A percentile compares a stretch with the other conserved stretches of the same genome.
phyloP scores from a whole-genome alignment of 2,329 filamentous ascomycete species.

The Rosellinia necatrix region DNA sequence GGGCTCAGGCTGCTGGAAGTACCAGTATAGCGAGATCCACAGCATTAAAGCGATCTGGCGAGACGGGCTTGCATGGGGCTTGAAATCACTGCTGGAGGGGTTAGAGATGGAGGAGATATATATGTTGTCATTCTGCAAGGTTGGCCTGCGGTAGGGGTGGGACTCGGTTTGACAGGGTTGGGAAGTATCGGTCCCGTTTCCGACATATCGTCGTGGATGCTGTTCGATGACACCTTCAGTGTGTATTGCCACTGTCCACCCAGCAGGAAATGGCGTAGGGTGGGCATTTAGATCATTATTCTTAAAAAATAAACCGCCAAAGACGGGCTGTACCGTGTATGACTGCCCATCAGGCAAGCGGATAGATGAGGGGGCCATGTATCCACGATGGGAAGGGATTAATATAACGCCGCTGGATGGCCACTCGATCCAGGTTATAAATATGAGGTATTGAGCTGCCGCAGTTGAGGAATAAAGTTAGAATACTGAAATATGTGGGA shows the following conservation, averaged over 20 bases:
- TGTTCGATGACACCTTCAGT: conserved; percentile 57
- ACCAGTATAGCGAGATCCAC: conserved; percentile 94
- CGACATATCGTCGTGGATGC: conserved; percentile 35
- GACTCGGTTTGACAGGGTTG: conserved; percentile 46
- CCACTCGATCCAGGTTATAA: not conserved
- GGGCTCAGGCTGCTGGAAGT: conserved; percentile 87
- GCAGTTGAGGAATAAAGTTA: not conserved
- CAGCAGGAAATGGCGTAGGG: conserved; percentile 75
- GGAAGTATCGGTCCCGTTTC: conserved; percentile 37
- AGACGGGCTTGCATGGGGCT: conserved; percentile 78
- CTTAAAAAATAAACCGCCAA: conserved; percentile 91
- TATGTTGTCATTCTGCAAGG: conserved; percentile 76
- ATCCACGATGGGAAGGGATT: not conserved
- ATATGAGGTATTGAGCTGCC: not conserved
- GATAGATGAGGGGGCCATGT: conserved; percentile 51
- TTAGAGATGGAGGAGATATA: conserved; percentile 93
- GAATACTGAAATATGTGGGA: no score
- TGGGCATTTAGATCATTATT: conserved; percentile 73
- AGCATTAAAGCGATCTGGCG: conserved; percentile 96
- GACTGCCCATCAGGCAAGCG: conserved; percentile 87
- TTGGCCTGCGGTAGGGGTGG: conserved; percentile 74
- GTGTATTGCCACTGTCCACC: conserved; percentile 88
- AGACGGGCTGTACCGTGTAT: conserved; percentile 81
- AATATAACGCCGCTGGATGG: not conserved
- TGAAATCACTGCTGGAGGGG: conserved; percentile 79